phyloP scores from a whole-genome alignment of 2,329 filamentous ascomycete genomes.

The Dothistroma pini region DNA sequence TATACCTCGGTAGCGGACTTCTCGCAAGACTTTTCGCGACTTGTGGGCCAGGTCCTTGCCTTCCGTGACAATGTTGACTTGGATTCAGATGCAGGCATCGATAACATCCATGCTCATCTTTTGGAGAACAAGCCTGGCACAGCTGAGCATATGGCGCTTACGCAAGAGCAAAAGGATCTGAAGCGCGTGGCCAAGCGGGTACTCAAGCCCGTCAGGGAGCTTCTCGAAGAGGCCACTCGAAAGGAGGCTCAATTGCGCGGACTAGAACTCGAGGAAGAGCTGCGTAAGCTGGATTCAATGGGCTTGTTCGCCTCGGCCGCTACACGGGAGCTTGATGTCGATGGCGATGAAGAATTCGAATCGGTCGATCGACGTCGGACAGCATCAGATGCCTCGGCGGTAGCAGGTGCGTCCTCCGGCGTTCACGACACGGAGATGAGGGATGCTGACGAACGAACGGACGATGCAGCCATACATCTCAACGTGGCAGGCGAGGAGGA shows the following conservation, averaged over 20 bases:
- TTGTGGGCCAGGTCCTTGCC: slow-evolving; percentile 53
- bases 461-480: slow-evolving; percentile 26
- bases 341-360: slow-evolving; percentile 30
- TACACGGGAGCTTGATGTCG: slow-evolving; percentile 45
- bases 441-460: slow-evolving; percentile 31
- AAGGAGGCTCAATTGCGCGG: slow-evolving; percentile 79
- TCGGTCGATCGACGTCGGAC: slow-evolving; percentile 30
- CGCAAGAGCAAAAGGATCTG: slow-evolving; percentile 70
- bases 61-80: slow-evolving; percentile 25
- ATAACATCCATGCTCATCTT: slow-evolving; percentile 42
- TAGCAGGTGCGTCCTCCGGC: slow-evolving; percentile 35
- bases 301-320: slow-evolving; percentile 49
- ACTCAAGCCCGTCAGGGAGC: slow-evolving; percentile 74
- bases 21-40: slow-evolving; percentile 54
- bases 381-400: slow-evolving; percentile 38
- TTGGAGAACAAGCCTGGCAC: slow-evolving; percentile 35
- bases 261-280: slow-evolving; percentile 64
- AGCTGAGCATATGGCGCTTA: slow-evolving; percentile 41
- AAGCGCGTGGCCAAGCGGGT: slow-evolving; percentile 87
- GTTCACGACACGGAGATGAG: slow-evolving; percentile 29
- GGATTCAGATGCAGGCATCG: slow-evolving; percentile 19
- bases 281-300: slow-evolving; percentile 72
- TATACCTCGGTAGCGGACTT: slow-evolving; percentile 62
- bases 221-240: slow-evolving; percentile 69
- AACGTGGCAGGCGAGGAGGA: slow-evolving; percentile 20